Evolutionary conservation across 257 asterid genomes (phyloP), one percentile per base, ranked within the genome.

Genomic region (Nicotiana sylvestris): DNA sequence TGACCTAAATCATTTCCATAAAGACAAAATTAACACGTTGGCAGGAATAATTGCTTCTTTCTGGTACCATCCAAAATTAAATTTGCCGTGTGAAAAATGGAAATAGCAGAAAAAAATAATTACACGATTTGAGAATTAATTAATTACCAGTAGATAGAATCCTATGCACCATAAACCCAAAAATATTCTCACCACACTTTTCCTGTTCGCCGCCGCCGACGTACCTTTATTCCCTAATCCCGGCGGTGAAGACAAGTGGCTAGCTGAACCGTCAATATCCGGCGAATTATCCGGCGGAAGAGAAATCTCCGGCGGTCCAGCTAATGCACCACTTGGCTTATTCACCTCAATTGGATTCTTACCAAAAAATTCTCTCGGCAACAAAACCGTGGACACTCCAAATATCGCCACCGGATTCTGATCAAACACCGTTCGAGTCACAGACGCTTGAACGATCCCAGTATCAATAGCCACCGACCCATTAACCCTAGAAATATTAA

Each of bases 381-480:
- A 86, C 70, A 95, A 86, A 9, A 95, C 99, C 46, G 69, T 84
- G 0, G 97, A 95, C 5, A 95, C 91, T 78, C 99, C 98, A 29
- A 95, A 95, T 46, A 95, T 94, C 4, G 97, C 94, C 33, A 95
- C 96, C 11, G 99, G 99, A 4, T 95, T 95, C 87, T 93, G 96
- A 86, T 94, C 98, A 81, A 94, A 90, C 62, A 93, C 97, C 32
- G 98, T 95, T 30, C 91, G 98, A 0, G 97, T 91, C 12, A 95
- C 91, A 35, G 91, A 86, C 4, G 98, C 98, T 84, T 78, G 86
- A 9, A 92, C 92, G 32, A 92, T 82, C 7, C 99, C 99, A 12
- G 96, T 91, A 43, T 92, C 92, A 37, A 95, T 95, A 18, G 90
- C 90, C 18, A 95, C 91, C 1, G 93, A 88, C 49, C 96, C 99